phyloP scores from a whole-genome alignment of 805 yeast species.

The Wickerhamiella allomyrinae region DNA sequence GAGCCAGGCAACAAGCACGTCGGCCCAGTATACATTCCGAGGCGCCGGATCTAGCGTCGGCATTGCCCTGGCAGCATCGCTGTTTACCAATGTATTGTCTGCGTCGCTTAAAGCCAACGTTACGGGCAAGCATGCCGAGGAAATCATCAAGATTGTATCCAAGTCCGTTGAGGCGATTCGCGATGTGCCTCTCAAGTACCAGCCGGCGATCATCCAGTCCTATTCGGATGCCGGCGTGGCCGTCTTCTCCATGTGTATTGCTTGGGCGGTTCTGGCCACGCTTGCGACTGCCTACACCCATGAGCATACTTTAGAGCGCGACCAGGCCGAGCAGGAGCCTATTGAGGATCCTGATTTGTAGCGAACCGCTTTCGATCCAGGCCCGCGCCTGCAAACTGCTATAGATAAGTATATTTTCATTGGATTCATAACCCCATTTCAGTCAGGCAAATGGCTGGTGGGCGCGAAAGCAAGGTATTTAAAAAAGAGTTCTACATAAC shows the following conservation, averaged over 20 bases:
- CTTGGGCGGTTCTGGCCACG: conserved; percentile 30
- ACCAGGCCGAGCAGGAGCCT: not conserved
- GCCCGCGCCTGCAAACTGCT: no score
- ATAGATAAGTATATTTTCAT: no score
- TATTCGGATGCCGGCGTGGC: conserved; percentile 37
- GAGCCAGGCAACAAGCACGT: conserved; percentile 73
- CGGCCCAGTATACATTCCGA: conserved; percentile 78
- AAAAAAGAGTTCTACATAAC: no score
- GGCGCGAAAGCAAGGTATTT: no score
- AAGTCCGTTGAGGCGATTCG: conserved; percentile 38
- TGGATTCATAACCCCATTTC: no score
- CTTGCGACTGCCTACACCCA: conserved; percentile 33
- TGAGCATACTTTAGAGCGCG: conserved; percentile 31
- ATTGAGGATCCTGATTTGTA: not conserved
- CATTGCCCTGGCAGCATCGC: conserved; percentile 52
- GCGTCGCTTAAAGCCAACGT: conserved; percentile 20
- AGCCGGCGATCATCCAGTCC: conserved; percentile 29
- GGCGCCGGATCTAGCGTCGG: conserved; percentile 81
- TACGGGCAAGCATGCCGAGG: conserved; percentile 27
- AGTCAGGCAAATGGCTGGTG: no score
- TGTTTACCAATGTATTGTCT: conserved; percentile 40
- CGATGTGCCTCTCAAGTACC: conserved; percentile 33
- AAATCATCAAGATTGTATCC: conserved; percentile 29
- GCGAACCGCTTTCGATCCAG: not conserved
- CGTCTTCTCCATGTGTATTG: conserved; percentile 34